Base-by-base conservation (phyloP, 2,329 filamentous ascomycete genomes). In the Stenocarpella maydis region DNA sequence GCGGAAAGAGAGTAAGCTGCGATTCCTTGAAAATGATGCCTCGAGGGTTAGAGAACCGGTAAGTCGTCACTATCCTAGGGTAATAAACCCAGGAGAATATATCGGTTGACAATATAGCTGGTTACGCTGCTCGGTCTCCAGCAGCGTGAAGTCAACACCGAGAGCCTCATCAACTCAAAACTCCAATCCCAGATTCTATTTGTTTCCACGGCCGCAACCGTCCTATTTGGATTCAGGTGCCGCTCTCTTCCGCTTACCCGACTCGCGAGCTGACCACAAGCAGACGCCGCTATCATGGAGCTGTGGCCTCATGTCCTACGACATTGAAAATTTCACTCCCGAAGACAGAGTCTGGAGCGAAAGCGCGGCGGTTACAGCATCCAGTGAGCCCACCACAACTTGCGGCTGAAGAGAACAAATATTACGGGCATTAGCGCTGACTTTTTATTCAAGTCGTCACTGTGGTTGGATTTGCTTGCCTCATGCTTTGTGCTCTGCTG, bases 151-250 rank as follows among this genome's bases (percentile, higher is more conserved):
- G 64, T 66, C 26, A 66, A 43, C 19, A 34, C 64, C 4, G 64
- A 66, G 52, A 37, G 64, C 21, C 24, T 66, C 4, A 31, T 66
- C 50, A 55, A 66, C n/a, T 66, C 64, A 2, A 14, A 47, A 26
- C 26, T 55, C 5, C 64, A 66, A 17, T 34, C 50, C 14, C 26
- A 47, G 39, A 55, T 66, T 21, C 26, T 66, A 12, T 31, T 66
- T n/a, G 39, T 66, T 21, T 66, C 55, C 37, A 66, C 64, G 4
- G 64, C 50, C 34, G 64, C 50, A 21, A 66, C 64, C 3, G 50
- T 66, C 19, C 10, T 66, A 5, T 66, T 66, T 21, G 64, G 47
- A 47, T 4, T 43, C 3, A 3, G 3, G 3, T 43, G 4, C 39
- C 4, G 15, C 39, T 43, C 8, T 19, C 39, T 43, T 19, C 14